Percentiles rank a stretch among this genome's conserved stretches.
phyloP scores from a whole-genome alignment of 805 yeast genomes.

The Ogataea pini region DNA sequence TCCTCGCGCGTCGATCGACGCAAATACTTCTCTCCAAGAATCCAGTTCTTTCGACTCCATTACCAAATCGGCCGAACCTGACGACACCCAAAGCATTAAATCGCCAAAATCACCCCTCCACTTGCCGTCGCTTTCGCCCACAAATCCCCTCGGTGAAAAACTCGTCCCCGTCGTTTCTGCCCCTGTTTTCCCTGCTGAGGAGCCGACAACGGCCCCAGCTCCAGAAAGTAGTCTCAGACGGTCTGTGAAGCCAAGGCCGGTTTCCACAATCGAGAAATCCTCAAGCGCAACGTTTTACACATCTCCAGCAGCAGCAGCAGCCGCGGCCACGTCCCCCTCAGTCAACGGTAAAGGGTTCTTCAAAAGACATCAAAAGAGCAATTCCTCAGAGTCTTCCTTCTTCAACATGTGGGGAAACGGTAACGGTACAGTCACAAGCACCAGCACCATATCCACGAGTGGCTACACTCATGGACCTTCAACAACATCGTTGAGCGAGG shows the following conservation, averaged over 20 bases:
- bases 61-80: slow-evolving; percentile 3
- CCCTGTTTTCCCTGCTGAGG: slow-evolving; percentile 26
- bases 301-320: slow-evolving; percentile 26
- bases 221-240: neutral
- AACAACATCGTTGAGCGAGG: slow-evolving; percentile 12
- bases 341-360: slow-evolving; percentile 49
- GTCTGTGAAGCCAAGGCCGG: slow-evolving; percentile 33
- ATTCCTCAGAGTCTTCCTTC: slow-evolving; percentile 56
- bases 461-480: slow-evolving; percentile 3
- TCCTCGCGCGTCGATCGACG: neutral
- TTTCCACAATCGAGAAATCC: slow-evolving; percentile 41
- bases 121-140: neutral
- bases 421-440: slow-evolving; percentile 29
- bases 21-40: neutral
- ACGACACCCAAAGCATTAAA: neutral
- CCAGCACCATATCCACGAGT: neutral
- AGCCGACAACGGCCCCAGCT: neutral
- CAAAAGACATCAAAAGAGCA: slow-evolving; percentile 64
- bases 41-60: neutral
- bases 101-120: neutral
- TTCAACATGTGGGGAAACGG: slow-evolving; percentile 28
- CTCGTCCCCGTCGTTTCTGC: slow-evolving; percentile 40
- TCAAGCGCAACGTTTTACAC: slow-evolving; percentile 19
- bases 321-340: slow-evolving; percentile 35
- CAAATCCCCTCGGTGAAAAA: slow-evolving; percentile 24